phyloP scores from a whole-genome alignment of 768 basidiomycete genomes.

The Boletus insuetus region DNA sequence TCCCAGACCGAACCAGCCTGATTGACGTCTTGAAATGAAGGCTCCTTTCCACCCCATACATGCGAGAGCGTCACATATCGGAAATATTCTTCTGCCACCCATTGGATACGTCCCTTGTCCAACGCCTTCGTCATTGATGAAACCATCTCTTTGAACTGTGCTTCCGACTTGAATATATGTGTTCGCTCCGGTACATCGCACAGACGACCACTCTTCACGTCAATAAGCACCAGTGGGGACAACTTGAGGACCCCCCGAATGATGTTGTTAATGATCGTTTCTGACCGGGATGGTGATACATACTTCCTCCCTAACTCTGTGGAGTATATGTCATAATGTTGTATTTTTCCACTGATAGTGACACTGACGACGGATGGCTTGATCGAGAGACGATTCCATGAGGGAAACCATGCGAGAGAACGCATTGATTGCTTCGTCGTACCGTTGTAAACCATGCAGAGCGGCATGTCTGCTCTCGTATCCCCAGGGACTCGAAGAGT shows the following conservation, averaged over 20 bases:
- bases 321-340: not conserved
- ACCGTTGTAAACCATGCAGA: not conserved
- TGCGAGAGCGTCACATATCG: conserved; percentile 13
- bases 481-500: not conserved
- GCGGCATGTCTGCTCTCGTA: conserved; percentile 3
- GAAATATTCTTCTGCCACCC: conserved; percentile 1
- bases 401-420: not conserved
- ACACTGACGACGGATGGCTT: not conserved
- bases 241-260: not conserved
- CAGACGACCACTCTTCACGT: not conserved
- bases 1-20: not conserved
- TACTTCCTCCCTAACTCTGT: not conserved
- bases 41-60: conserved; percentile 11
- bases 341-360: rapidly evolving
- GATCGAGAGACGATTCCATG: not conserved
- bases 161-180: not conserved
- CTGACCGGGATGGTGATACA: not conserved
- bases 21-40: conserved; percentile 7
- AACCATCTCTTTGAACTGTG: not conserved
- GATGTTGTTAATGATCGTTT: not conserved
- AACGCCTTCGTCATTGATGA: conserved; percentile 4
- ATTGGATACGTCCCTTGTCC: not conserved
- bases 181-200: not conserved
- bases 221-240: not conserved
- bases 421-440: not conserved